These are phyloP conservation scores for Quercus robur DNA, from an alignment of 306 rosid genomes.

Conservation along the genomic window DNA sequence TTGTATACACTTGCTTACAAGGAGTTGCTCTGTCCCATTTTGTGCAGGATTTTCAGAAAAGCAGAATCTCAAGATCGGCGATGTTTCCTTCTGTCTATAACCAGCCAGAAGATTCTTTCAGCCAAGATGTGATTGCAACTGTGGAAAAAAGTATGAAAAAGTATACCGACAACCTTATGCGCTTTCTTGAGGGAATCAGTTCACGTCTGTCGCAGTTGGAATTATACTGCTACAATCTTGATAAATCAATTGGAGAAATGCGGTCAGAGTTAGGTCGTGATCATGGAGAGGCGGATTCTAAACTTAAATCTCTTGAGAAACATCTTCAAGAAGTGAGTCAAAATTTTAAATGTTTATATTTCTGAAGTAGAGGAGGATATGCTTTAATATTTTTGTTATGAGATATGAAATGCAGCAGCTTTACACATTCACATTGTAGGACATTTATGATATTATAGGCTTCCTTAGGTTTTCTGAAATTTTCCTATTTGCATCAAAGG, in stretches of 20 bases:
- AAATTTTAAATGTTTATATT: background rate
- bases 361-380: background rate
- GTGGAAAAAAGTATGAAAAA: constrained; percentile 88
- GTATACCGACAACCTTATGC: constrained; percentile 69
- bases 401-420: background rate
- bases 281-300: constrained; percentile 71
- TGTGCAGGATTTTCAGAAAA: constrained; percentile 60
- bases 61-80: constrained; percentile 53
- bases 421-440: background rate
- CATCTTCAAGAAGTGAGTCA: constrained; percentile 79
- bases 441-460: too few species aligned
- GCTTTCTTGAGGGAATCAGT: constrained; percentile 87
- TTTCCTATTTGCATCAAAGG: background rate
- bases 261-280: constrained; percentile 70
- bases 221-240: constrained; percentile 85
- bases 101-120: constrained; percentile 51
- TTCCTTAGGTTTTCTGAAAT: background rate
- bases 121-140: constrained; percentile 59
- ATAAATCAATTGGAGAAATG: constrained; percentile 91
- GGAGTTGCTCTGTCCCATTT: background rate
- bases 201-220: constrained; percentile 85
- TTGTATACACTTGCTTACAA: background rate
- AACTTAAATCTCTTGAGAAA: constrained; percentile 74
- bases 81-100: constrained; percentile 55
- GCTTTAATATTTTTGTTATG: background rate